Conservation (phyloP, 2,329 filamentous ascomycete genomes). For the Leptographium lundbergii region DNA sequence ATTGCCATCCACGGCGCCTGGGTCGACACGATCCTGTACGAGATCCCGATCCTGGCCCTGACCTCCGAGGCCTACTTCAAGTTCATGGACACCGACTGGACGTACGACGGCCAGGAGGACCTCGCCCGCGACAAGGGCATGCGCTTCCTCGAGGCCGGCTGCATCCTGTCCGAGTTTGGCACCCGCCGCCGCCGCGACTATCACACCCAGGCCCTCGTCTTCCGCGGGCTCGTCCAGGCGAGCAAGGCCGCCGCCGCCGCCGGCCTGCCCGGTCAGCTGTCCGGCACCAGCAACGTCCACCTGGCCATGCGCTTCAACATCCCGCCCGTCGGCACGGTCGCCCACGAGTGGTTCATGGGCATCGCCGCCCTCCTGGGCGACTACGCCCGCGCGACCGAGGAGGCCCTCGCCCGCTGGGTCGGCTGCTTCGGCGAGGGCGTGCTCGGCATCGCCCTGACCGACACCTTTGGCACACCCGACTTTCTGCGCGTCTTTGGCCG, state of each 20-base stretch:
- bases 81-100: constrained; percentile 91
- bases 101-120: constrained; percentile 73
- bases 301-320: constrained; percentile 88
- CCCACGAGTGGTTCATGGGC: constrained; percentile 99
- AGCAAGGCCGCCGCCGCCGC: constrained; percentile 54
- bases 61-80: constrained; percentile 96
- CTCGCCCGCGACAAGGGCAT: constrained; percentile 73
- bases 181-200: constrained; percentile 83
- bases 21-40: constrained; percentile 94
- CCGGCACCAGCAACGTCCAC: constrained; percentile 92
- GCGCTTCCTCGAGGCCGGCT: constrained; percentile 66
- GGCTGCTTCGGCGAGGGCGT: constrained; percentile 78
- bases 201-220: constrained; percentile 84
- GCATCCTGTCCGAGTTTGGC: constrained; percentile 87
- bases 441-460: constrained; percentile 79
- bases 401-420: constrained; percentile 78
- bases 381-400: constrained; percentile 74
- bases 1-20: constrained; percentile 72
- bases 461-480: constrained; percentile 86
- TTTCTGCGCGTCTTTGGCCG: constrained; percentile 78
- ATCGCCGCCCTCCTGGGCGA: constrained; percentile 82
- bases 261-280: constrained; percentile 58
- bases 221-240: constrained; percentile 72
- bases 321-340: constrained; percentile 72
- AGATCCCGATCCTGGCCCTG: constrained; percentile 84